These are phyloP conservation scores for Flaveria linearis DNA, from an alignment of 129 eudicot species.

Conservation along the genomic window DNA sequence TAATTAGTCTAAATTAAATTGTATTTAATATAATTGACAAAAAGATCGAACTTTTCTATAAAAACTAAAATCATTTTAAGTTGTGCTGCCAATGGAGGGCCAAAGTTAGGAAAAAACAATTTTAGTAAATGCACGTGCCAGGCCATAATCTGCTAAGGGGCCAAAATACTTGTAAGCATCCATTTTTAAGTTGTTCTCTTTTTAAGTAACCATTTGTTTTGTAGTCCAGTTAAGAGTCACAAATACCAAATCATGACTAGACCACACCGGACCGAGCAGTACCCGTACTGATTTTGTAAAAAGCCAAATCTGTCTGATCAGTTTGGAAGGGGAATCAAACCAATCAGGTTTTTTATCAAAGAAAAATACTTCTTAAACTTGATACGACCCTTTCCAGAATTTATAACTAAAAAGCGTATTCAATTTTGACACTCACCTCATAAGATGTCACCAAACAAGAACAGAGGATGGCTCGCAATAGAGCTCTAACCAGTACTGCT, in stretches of 20 bases:
- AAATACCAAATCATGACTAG: not conserved
- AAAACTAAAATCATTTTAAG: too few species aligned
- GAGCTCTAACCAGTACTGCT: not conserved
- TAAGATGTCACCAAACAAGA: not conserved
- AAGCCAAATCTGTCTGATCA: not conserved
- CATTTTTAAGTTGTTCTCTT: too few species aligned
- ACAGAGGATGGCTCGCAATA: not conserved
- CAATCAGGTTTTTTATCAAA: not conserved
- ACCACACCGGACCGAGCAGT: not conserved
- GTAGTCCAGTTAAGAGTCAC: too few species aligned
- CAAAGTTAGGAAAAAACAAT: too few species aligned
- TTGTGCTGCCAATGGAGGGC: too few species aligned
- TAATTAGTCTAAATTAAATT: not conserved
- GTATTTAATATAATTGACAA: not conserved
- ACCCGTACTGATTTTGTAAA: not conserved
- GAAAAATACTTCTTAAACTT: not conserved
- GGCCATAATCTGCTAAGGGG: too few species aligned
- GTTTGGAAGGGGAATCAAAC: not conserved
- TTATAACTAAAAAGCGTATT: not conserved
- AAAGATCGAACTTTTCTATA: too few species aligned
- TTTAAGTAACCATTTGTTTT: too few species aligned
- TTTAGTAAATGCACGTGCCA: too few species aligned
- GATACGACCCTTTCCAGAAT: not conserved
- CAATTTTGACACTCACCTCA: slow-evolving; percentile 12
- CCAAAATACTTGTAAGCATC: too few species aligned